Evolutionary conservation across 140 eudicot species (phyloP), one percentile per base, ranked within the genome.

Genomic region (Senecio squalidus): DNA sequence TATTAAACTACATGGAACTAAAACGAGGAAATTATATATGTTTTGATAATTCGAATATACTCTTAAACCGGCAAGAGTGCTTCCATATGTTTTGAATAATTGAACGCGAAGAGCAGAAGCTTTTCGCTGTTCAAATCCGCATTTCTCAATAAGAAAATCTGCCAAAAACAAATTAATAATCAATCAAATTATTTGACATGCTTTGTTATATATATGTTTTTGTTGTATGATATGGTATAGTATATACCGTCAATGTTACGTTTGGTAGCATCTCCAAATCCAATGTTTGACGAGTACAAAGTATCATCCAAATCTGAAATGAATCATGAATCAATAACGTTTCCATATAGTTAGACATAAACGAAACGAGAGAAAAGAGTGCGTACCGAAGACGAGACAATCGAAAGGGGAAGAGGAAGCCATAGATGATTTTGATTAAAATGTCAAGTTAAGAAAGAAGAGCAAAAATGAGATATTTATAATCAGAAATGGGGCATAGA

Each of bases 231-330:
- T 0, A 27, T 25, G 21, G 6, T 51, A 9, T 3, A 4, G 33
- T 24, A 46, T 8, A 17, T 31, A 91, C 98, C 98, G 23, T 86
- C 85, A 28, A 91, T 88, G 62, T 91, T 91, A n/a, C 73, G 76
- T 53, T 87, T 86, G 50, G 76, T 70, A 7, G 95, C 84, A 50
- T 74, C 69, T 7, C 84, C 86, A 6, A 91, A 71, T 72, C 98
- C 96, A 6, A 74, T 52, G 66, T 63, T 73, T 17, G 92, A 86
- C 15, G 88, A 81, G 70, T 91, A 91, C 73, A 91, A 67, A 46
- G 98, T 91, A 60, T 91, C 98, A 51, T 91, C 98, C 84, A 91
- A 86, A 84, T 91, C 98, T 91, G 85, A 60, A 0, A 51, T 61
- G 23, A 43, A 60, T 54, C 67, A 71, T 14, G n/a, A 36, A 20